phyloP scores from a whole-genome alignment of 345 rosid genomes.

The Syzygium grande region DNA sequence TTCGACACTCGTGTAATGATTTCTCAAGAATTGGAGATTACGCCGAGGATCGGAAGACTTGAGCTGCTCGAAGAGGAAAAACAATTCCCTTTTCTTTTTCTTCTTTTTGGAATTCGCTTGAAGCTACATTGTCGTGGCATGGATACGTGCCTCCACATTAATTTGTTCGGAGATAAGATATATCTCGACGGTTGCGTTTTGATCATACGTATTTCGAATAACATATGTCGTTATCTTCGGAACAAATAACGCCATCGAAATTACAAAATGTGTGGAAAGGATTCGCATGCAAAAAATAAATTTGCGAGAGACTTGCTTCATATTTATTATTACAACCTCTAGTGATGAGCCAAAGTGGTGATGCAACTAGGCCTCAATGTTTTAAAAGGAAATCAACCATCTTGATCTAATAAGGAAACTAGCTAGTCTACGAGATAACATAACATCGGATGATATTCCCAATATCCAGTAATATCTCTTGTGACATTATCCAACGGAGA shows the following conservation, averaged over 20 bases:
- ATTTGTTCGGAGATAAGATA: not conserved
- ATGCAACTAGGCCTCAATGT: not conserved
- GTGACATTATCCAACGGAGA: not conserved
- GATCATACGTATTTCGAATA: rapidly evolving
- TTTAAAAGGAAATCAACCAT: not conserved
- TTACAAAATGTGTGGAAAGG: not conserved
- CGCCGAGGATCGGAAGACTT: not conserved
- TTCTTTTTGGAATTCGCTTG: not conserved
- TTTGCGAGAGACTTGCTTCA: not conserved
- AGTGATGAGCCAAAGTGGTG: not conserved
- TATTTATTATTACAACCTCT: not conserved
- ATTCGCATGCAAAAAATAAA: not conserved
- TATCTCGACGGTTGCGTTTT: not conserved
- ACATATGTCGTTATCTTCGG: rapidly evolving
- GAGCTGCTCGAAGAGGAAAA: rapidly evolving
- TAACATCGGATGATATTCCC: not conserved
- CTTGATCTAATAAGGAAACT: not conserved
- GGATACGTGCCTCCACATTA: not conserved
- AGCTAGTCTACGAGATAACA: not conserved
- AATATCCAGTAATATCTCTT: not conserved
- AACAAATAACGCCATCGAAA: not conserved
- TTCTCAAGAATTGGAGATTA: too few relatives aligned
- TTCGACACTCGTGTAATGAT: not conserved
- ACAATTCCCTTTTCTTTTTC: too few relatives aligned
- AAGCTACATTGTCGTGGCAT: not conserved